Conservation (phyloP, 2,329 filamentous ascomycete species). For the Xylariaceae sp. region DNA sequence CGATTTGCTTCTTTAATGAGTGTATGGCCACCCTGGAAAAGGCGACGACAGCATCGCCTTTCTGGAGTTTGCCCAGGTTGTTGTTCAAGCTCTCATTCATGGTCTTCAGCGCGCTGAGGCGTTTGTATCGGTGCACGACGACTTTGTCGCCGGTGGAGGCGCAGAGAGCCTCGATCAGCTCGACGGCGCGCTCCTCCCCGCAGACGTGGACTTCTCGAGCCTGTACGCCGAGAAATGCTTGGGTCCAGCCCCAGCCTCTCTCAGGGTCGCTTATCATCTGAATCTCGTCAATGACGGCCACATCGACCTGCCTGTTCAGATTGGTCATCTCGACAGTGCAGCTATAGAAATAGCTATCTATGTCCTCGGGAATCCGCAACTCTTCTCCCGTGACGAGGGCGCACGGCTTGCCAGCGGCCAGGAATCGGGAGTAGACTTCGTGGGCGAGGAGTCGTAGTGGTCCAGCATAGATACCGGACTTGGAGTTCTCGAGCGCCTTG, state of each 20-base stretch:
- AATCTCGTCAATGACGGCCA: constrained; percentile 96
- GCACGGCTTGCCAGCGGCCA: constrained; percentile 67
- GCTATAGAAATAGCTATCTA: constrained; percentile 57
- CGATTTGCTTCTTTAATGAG: constrained; percentile 68
- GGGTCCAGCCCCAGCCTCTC: constrained; percentile 91
- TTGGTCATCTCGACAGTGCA: constrained; percentile 90
- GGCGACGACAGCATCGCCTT: constrained; percentile 83
- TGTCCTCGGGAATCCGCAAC: constrained; percentile 57
- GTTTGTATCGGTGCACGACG: constrained; percentile 73
- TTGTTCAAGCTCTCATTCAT: constrained; percentile 56
- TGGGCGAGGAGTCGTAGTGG: constrained; percentile 83
- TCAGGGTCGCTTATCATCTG: constrained; percentile 84
- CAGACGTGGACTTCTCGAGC: constrained; percentile 89
- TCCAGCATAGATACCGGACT: constrained; percentile 80
- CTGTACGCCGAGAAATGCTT: constrained; percentile 78
- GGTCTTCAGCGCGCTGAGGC: constrained; percentile 69
- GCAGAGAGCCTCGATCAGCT: constrained; percentile 70
- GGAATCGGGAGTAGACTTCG: constrained; percentile 86
- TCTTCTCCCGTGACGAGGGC: constrained; percentile 89
- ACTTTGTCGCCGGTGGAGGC: constrained; percentile 75
- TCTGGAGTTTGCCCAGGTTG: constrained; percentile 60
- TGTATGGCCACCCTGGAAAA: constrained; percentile 83
- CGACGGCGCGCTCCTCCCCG: constrained; percentile 76
- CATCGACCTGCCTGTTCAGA: constrained; percentile 56
- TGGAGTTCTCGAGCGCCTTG: constrained; percentile 69